A percentile compares a stretch with the other conserved stretches of the same genome.
phyloP scores from a whole-genome alignment of 371 early-diverging fungal genomes.

The Zychaea mexicana region DNA sequence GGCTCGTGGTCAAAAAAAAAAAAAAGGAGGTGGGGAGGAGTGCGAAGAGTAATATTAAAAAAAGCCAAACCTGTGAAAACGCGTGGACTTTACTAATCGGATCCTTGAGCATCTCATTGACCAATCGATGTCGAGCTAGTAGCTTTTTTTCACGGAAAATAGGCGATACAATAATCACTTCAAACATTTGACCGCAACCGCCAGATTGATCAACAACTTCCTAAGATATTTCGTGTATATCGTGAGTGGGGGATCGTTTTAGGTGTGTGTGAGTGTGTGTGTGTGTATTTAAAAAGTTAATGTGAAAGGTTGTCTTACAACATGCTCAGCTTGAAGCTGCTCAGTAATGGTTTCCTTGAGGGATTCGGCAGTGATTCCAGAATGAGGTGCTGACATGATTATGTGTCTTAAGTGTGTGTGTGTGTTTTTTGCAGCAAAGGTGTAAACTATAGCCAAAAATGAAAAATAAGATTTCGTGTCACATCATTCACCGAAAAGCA shows the following conservation, averaged over 20 bases:
- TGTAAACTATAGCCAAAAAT: background rate
- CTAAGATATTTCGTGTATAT: slow-evolving; percentile 36
- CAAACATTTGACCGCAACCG: slow-evolving; percentile 84
- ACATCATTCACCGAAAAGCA: too few species aligned
- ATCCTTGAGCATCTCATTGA: slow-evolving; percentile 77
- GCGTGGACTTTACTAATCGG: slow-evolving; percentile 81
- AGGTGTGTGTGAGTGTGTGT: too few species aligned
- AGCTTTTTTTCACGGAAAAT: slow-evolving; percentile 72
- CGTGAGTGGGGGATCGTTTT: background rate
- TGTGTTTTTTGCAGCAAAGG: too few species aligned
- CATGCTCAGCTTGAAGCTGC: slow-evolving; percentile 60
- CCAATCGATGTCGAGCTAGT: slow-evolving; percentile 76
- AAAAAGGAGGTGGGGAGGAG: too few species aligned
- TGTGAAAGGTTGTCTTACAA: slow-evolving; percentile 50
- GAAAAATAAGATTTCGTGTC: too few species aligned
- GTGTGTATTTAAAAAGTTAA: background rate
- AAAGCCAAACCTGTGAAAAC: slow-evolving; percentile 71
- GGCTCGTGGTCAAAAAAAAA: too few species aligned
- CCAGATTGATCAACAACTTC: slow-evolving; percentile 59
- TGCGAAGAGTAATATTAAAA: too few species aligned
- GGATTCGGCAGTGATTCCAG: slow-evolving; percentile 55
- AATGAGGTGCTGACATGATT: slow-evolving; percentile 27
- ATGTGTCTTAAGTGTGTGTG: background rate
- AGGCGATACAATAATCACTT: slow-evolving; percentile 73
- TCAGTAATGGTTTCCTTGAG: slow-evolving; percentile 53